phyloP scores from a whole-genome alignment of 192 early-diverging fungal species.

The Podila minutissima region DNA sequence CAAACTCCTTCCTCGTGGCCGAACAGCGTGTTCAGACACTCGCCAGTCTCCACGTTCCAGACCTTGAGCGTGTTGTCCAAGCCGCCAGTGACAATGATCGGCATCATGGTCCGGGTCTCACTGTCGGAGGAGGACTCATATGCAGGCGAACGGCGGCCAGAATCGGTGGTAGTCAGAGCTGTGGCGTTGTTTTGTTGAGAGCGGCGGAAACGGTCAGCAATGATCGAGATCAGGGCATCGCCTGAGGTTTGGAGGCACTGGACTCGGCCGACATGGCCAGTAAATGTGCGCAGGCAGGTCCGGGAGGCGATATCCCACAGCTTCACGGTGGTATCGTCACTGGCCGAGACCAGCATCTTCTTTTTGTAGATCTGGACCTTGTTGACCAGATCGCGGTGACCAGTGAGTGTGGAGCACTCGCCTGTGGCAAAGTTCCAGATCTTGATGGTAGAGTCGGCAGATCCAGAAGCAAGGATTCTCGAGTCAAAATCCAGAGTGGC shows the following conservation, averaged over 20 bases:
- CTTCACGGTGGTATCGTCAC: slow-evolving; percentile 87
- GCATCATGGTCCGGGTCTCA: slow-evolving; percentile 24
- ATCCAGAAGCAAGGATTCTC: slow-evolving; percentile 86
- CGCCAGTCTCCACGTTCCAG: slow-evolving; percentile 87
- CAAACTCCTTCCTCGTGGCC: slow-evolving; percentile 85
- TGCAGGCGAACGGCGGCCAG: slow-evolving; percentile 5
- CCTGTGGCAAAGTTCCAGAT: slow-evolving; percentile 84
- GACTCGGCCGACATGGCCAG: slow-evolving; percentile 78
- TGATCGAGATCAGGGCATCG: slow-evolving; percentile 29
- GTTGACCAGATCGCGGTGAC: slow-evolving; percentile 94
- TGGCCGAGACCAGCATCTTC: slow-evolving; percentile 79
- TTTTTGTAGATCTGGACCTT: slow-evolving; percentile 80
- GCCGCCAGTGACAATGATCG: slow-evolving; percentile 81
- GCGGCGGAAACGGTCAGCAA: slow-evolving; percentile 18
- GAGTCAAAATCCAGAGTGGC: slow-evolving; percentile 82
- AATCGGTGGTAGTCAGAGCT: background rate
- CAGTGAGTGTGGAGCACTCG: slow-evolving; percentile 74
- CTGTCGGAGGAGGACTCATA: slow-evolving; percentile 33
- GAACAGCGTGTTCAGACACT: slow-evolving; percentile 80
- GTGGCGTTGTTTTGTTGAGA: background rate
- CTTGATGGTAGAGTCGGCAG: slow-evolving; percentile 83
- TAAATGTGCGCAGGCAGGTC: slow-evolving; percentile 69
- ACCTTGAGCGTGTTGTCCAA: slow-evolving; percentile 89
- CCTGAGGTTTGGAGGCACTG: slow-evolving; percentile 59
- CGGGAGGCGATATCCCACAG: slow-evolving; percentile 86